These are phyloP conservation scores for Pisolithus microcarpus DNA, from an alignment of 768 basidiomycete genomes.

Conservation along the genomic window DNA sequence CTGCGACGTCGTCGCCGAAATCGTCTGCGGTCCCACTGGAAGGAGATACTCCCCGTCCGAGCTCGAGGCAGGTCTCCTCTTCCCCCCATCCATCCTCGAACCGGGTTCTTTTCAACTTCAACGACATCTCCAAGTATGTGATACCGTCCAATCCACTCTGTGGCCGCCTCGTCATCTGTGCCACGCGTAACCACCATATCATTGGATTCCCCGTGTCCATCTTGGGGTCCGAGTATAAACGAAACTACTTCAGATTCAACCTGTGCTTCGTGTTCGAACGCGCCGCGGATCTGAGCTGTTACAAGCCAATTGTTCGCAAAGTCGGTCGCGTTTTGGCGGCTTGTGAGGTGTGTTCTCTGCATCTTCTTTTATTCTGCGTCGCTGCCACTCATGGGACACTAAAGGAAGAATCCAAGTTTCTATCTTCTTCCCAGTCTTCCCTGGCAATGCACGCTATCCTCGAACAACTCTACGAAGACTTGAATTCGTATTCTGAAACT, in stretches of 20 bases:
- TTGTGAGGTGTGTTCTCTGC: constrained; percentile 65
- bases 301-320: constrained; percentile 94
- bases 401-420: constrained; percentile 83
- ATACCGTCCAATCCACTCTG: constrained; percentile 84
- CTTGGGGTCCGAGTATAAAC: constrained; percentile 57
- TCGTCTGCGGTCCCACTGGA: constrained; percentile 27
- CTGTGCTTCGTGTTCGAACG: constrained; percentile 95
- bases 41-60: constrained; percentile 32
- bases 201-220: constrained; percentile 88
- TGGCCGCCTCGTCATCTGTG: constrained; percentile 81
- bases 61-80: constrained; percentile 38
- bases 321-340: constrained; percentile 80
- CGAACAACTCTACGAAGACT: constrained; percentile 93
- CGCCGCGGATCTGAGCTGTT: constrained; percentile 86
- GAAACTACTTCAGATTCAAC: constrained; percentile 91
- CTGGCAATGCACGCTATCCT: constrained; percentile 72
- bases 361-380: background rate
- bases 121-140: constrained; percentile 88
- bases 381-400: constrained; percentile 3
- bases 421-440: constrained; percentile 67
- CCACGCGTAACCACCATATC: constrained; percentile 75
- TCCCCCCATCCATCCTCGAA: constrained; percentile 43
- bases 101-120: constrained; percentile 74
- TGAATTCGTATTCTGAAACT: constrained; percentile 96
- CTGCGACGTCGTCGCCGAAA: constrained; percentile 28